Base-by-base conservation (phyloP, 2,329 filamentous ascomycete genomes). In the Colletotrichum orbiculare region DNA sequence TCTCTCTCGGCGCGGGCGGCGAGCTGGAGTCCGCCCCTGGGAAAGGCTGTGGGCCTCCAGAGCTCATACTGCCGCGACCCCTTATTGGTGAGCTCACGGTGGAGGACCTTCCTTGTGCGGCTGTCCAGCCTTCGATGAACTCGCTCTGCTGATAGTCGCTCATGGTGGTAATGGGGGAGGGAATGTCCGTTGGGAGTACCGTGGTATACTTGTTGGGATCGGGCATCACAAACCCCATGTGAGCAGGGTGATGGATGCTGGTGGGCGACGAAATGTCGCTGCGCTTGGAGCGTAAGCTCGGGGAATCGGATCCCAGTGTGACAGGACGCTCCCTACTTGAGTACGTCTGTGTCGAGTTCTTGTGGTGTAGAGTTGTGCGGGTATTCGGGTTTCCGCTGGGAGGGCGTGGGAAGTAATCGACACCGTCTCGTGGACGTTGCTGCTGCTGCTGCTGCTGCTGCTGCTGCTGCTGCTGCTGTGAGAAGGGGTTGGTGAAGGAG, bases 251-350 rank as follows among this genome's bases (percentile, higher is more conserved):
- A 67, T 81, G 82, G 41, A 78, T 82, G 64, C 82, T 86, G 13
- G 83, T 83, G 11, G 85, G 85, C 4, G 85, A 86, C 2, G 88
- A 90, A 3, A 90, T 72, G 68, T 90, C 88, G 67, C 88, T 90
- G 38, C 83, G 82, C 67, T 85, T 85, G 4, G 88, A 90, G 15
- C 86, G 83, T 53, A 90, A 73, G 69, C 87, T 90, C 0, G 84
- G 86, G 1, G 87, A 85, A 46, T 85, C 86, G 2, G 87, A 88
- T 64, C 81, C 82, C 55, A 86, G 82, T 0, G 84, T 84, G 5
- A 82, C 75, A 0, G 84, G 82, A 2, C 82, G 78, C 15, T 87
- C 84, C 41, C 79, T 76, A 48, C 79, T 81, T n/a, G 79, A 80
- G 41, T 82, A 78, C 3, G 81, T 80, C 38, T 84, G 81, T 15